Evolutionary conservation across 2,329 filamentous ascomycete species (phyloP).

Genomic region (Nigrospora oryzae): DNA sequence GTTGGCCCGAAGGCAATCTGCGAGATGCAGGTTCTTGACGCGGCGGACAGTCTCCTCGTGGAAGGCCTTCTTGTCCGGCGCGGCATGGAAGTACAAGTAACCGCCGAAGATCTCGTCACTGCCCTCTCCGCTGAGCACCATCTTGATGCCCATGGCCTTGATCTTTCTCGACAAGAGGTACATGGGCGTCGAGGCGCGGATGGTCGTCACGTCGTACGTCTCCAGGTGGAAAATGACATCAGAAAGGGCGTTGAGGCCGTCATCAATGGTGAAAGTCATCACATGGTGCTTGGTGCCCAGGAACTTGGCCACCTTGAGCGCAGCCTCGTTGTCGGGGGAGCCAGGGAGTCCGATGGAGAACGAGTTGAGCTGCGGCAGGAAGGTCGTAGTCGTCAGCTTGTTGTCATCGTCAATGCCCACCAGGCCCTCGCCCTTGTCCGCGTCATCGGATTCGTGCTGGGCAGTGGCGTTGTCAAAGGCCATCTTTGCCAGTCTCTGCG

Average conservation of each 20-base stretch:
- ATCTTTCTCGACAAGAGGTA: slow-evolving; percentile 97
- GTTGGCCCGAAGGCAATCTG: slow-evolving; percentile 97
- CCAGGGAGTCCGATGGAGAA: slow-evolving; percentile 96
- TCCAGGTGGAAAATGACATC: slow-evolving; percentile 98
- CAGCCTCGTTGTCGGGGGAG: slow-evolving; percentile 86
- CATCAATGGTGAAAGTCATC: slow-evolving; percentile 96
- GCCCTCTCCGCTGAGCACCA: slow-evolving; percentile 95
- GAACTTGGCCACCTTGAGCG: slow-evolving; percentile 89
- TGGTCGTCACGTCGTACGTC: slow-evolving; percentile 96
- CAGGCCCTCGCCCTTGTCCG: slow-evolving; percentile 59
- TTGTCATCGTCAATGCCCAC: slow-evolving; percentile 94
- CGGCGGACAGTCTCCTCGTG: slow-evolving; percentile 90
- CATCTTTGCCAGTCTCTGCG: slow-evolving; percentile 63
- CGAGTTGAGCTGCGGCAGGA: slow-evolving; percentile 91
- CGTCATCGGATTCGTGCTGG: slow-evolving; percentile 34
- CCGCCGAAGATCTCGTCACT: slow-evolving; percentile 98
- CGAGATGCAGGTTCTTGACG: slow-evolving; percentile 91
- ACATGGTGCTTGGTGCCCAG: slow-evolving; percentile 96
- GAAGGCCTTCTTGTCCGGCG: slow-evolving; percentile 84
- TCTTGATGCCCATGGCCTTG: slow-evolving; percentile 99
- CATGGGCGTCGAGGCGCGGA: slow-evolving; percentile 97
- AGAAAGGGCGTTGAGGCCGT: slow-evolving; percentile 90
- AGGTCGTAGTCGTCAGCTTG: slow-evolving; percentile 80
- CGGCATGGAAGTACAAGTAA: slow-evolving; percentile 97
- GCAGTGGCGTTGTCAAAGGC: slow-evolving; percentile 38